phyloP scores from a whole-genome alignment of 108 stramenopile species.

The Cyclotella choctawhatcheeana region DNA sequence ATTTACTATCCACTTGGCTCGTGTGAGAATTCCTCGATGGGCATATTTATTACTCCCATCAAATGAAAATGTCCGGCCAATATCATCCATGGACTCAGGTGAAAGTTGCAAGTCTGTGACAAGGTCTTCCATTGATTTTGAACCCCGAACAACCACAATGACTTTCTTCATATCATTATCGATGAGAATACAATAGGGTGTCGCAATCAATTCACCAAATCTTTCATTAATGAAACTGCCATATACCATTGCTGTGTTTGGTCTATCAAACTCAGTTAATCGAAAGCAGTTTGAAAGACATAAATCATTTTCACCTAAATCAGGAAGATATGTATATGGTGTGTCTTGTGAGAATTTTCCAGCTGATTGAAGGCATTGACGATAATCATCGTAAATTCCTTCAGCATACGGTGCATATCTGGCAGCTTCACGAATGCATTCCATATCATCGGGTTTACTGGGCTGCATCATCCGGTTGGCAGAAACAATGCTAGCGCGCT shows the following conservation, averaged over 20 bases:
- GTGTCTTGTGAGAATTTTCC: too few relatives aligned
- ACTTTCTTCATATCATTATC: constrained; percentile 57
- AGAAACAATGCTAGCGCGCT: neutral
- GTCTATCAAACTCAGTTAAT: too few relatives aligned
- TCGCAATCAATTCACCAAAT: constrained; percentile 32
- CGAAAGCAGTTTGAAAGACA: too few relatives aligned
- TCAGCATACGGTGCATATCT: too few relatives aligned
- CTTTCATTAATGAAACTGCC: constrained; percentile 52
- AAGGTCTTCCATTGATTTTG: constrained; percentile 69
- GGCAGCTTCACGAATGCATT: neutral
- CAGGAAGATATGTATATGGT: too few relatives aligned
- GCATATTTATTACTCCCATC: constrained; percentile 45
- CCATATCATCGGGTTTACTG: neutral
- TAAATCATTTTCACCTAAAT: too few relatives aligned
- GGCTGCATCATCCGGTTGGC: neutral
- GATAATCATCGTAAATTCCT: too few relatives aligned
- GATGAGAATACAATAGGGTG: constrained; percentile 64
- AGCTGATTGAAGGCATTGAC: too few relatives aligned
- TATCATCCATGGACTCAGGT: constrained; percentile 41
- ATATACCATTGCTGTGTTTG: constrained; percentile 46
- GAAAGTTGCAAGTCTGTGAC: constrained; percentile 58
- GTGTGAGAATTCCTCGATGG: constrained; percentile 51
- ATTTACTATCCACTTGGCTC: constrained; percentile 36
- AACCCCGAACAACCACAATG: constrained; percentile 67
- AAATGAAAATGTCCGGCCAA: constrained; percentile 50